phyloP scores from a whole-genome alignment of 441 rosid species.

The Populus hybrid region DNA sequence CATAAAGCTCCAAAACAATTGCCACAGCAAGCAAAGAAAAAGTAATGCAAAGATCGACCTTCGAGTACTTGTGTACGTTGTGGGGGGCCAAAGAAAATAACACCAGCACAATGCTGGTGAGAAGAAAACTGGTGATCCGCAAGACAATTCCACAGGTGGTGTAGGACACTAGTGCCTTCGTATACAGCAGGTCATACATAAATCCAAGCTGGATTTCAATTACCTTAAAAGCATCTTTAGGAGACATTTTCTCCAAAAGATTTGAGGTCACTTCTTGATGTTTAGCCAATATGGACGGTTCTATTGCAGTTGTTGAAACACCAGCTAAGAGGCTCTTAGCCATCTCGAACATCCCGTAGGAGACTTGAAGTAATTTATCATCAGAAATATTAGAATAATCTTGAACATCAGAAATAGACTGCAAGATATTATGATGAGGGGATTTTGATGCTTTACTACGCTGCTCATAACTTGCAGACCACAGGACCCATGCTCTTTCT shows the following conservation, averaged over 20 bases:
- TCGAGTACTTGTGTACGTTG: background rate
- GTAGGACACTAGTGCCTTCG: constrained; percentile 37
- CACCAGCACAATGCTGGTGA: constrained; percentile 5
- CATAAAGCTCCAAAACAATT: constrained; percentile 32
- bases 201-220: constrained; percentile 49
- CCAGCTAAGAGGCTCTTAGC: constrained; percentile 38
- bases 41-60: constrained; percentile 29
- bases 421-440: constrained; percentile 9
- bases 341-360: background rate
- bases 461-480: constrained; percentile 23
- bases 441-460: constrained; percentile 17
- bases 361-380: background rate
- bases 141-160: constrained; percentile 1
- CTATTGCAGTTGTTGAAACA: constrained; percentile 28
- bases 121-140: background rate
- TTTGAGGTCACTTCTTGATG: constrained; percentile 25
- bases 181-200: constrained; percentile 41
- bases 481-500: constrained; percentile 26
- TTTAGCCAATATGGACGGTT: too few species aligned
- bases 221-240: constrained; percentile 26
- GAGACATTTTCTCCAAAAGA: constrained; percentile 7
- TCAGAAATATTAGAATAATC: background rate
- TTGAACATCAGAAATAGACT: background rate
- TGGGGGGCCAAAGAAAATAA: background rate
- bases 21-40: constrained; percentile 38